phyloP scores from a whole-genome alignment of 306 rosid genomes.

The Lathyrus sativus region DNA sequence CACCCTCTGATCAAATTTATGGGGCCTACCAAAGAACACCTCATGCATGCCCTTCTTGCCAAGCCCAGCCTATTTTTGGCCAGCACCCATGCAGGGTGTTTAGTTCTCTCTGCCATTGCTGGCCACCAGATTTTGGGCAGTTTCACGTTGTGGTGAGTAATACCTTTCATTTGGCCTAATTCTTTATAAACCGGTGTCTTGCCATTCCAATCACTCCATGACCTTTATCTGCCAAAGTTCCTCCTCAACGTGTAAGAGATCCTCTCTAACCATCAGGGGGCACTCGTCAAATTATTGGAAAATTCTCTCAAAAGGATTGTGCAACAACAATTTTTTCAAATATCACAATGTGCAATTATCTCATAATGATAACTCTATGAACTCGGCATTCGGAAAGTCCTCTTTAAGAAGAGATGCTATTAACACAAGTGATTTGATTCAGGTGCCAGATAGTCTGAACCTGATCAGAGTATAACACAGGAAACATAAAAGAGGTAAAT shows the following conservation, averaged over 20 bases:
- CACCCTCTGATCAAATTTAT: too few species aligned
- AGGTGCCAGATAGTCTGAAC: constrained; percentile 17
- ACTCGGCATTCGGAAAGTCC: constrained; percentile 15
- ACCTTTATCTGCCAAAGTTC: neutral
- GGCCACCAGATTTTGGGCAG: neutral
- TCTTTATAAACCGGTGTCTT: neutral
- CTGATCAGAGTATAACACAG: neutral
- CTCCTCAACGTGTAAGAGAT: too few species aligned
- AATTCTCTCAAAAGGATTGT: too few species aligned
- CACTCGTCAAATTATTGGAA: too few species aligned
- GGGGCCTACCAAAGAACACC: neutral
- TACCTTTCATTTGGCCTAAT: neutral
- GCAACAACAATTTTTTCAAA: too few species aligned
- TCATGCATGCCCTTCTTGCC: neutral
- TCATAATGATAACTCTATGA: constrained; percentile 9
- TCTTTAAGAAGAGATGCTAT: constrained; percentile 16
- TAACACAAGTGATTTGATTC: constrained; percentile 8
- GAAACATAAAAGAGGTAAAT: constrained; percentile 15
- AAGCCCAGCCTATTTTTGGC: neutral
- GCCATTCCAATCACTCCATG: neutral
- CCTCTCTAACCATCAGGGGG: too few species aligned
- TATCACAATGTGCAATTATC: too few species aligned
- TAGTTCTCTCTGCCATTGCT: neutral
- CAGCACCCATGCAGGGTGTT: neutral
- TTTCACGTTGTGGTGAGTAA: neutral